Conservation (phyloP, 306 rosid genomes). For the Dryas drummondii region DNA sequence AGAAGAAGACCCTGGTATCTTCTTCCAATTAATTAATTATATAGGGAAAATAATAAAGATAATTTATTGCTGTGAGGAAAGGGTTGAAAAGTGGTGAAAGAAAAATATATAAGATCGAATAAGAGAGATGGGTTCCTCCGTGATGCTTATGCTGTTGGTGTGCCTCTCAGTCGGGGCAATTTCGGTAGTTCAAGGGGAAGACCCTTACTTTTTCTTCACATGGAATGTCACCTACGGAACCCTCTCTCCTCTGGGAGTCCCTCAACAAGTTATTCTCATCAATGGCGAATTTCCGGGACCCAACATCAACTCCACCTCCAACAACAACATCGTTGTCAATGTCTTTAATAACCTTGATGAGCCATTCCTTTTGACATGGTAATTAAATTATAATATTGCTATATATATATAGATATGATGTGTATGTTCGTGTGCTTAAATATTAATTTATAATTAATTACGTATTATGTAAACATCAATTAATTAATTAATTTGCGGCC, state of each 20-base stretch:
- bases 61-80: constrained; percentile 3
- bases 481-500: too few relatives aligned
- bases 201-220: constrained; percentile 67
- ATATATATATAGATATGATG: too few relatives aligned
- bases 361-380: constrained; percentile 72
- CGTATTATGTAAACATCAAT: too few relatives aligned
- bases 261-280: constrained; percentile 85
- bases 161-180: constrained; percentile 31
- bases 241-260: constrained; percentile 67
- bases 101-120: too few relatives aligned
- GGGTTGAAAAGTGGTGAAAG: constrained; percentile 22
- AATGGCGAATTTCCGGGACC: constrained; percentile 81
- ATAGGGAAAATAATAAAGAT: not conserved
- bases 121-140: constrained; percentile 29
- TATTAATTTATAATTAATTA: too few relatives aligned
- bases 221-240: constrained; percentile 83
- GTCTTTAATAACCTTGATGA: constrained; percentile 73
- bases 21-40: constrained; percentile 17
- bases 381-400: not conserved
- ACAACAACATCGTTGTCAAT: constrained; percentile 66
- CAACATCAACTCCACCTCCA: constrained; percentile 67
- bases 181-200: constrained; percentile 42
- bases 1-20: constrained; percentile 39
- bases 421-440: too few relatives aligned
- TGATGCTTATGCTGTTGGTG: constrained; percentile 24